A percentile compares a stretch with the other conserved stretches of the same genome.
Conservation (phyloP, 345 rosid species). For the Balakata baccata region DNA sequence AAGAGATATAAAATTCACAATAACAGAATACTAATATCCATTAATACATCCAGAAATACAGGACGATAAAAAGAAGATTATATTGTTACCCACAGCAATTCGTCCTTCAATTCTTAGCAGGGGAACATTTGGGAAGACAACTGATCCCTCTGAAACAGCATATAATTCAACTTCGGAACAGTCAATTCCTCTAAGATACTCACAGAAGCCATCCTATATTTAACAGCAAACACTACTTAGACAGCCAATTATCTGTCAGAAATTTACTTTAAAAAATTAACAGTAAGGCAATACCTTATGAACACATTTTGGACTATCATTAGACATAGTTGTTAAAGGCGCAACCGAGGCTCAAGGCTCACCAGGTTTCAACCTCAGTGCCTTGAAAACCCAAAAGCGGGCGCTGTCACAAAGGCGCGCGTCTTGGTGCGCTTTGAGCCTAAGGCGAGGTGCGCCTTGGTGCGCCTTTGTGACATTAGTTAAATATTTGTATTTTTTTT, state of each 20-base stretch:
- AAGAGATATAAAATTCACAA: background rate
- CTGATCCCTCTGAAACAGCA: slow-evolving; percentile 83
- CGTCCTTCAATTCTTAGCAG: slow-evolving; percentile 91
- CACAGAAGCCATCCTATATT: slow-evolving; percentile 67
- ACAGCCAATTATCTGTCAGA: slow-evolving; percentile 13
- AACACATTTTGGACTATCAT: background rate
- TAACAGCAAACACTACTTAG: slow-evolving; percentile 11
- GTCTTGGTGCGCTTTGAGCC: too few relatives aligned
- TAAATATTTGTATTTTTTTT: too few relatives aligned
- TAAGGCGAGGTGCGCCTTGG: too few relatives aligned
- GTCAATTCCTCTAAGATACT: slow-evolving; percentile 76
- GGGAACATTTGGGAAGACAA: slow-evolving; percentile 96
- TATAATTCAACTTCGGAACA: slow-evolving; percentile 87
- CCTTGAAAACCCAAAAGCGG: too few relatives aligned
- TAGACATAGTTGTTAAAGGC: too few relatives aligned
- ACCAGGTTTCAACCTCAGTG: too few relatives aligned
- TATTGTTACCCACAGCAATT: slow-evolving; percentile 65
- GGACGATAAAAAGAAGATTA: slow-evolving; percentile 9
- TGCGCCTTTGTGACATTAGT: too few relatives aligned
- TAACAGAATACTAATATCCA: background rate
- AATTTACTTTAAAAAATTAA: background rate
- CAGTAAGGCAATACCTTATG: background rate
- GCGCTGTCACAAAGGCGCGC: too few relatives aligned
- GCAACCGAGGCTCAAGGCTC: too few relatives aligned
- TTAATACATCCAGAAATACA: background rate